Conservation (phyloP, 371 early-diverging fungal genomes). For the Dichotomocladium elegans region DNA sequence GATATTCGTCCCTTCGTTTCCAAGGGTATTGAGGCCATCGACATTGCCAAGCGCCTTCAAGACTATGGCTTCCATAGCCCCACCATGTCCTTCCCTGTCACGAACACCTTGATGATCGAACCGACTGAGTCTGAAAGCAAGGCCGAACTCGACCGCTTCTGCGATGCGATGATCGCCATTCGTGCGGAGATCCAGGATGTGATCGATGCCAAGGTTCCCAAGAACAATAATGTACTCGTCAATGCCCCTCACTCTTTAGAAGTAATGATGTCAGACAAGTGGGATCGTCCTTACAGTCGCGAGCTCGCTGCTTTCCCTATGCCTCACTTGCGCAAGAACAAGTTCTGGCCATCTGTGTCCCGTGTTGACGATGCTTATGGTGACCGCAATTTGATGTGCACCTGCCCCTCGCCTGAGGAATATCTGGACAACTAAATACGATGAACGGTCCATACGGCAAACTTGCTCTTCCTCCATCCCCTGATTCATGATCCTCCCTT, state of each 20-base stretch:
- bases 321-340: slow-evolving; percentile 72
- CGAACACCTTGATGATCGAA: slow-evolving; percentile 97
- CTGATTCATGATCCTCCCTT: neutral
- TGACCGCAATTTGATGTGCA: slow-evolving; percentile 91
- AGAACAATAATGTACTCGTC: slow-evolving; percentile 81
- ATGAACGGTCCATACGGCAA: too few species aligned
- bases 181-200: slow-evolving; percentile 87
- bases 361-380: slow-evolving; percentile 95
- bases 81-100: slow-evolving; percentile 98
- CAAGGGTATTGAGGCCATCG: slow-evolving; percentile 89
- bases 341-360: slow-evolving; percentile 93
- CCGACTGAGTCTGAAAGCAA: slow-evolving; percentile 96
- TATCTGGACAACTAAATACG: slow-evolving; percentile 18
- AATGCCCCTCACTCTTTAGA: slow-evolving; percentile 89
- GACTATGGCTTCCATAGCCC: slow-evolving; percentile 98
- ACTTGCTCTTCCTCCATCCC: too few species aligned
- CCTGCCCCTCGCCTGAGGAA: slow-evolving; percentile 72
- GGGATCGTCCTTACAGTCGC: slow-evolving; percentile 84
- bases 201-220: slow-evolving; percentile 77
- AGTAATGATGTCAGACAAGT: slow-evolving; percentile 68
- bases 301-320: slow-evolving; percentile 91
- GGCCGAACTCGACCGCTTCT: slow-evolving; percentile 93
- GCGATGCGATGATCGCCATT: slow-evolving; percentile 95
- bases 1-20: slow-evolving; percentile 85
- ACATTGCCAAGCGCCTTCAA: slow-evolving; percentile 96